Evolutionary conservation across 331 rosid species (phyloP).

Genomic region (Arachis monticola): DNA sequence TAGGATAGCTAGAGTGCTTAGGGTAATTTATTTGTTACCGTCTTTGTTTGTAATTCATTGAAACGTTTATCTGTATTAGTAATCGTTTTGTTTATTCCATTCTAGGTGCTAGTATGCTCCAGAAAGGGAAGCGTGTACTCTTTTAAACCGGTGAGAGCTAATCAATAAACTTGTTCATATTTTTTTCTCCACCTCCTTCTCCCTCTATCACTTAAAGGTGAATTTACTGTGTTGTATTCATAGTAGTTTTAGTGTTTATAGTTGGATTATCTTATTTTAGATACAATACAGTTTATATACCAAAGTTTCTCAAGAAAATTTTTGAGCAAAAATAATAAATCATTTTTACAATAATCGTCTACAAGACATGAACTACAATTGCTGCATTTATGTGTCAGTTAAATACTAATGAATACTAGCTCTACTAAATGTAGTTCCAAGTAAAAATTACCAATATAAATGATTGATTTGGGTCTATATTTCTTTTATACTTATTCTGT

Average conservation of each 20-base stretch:
- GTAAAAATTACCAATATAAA: constrained; percentile 1
- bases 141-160: constrained; percentile 59
- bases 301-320: no score
- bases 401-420: not conserved
- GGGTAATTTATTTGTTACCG: not conserved
- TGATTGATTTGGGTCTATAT: constrained; percentile 10
- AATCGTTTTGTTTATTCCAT: constrained; percentile 32
- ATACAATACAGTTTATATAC: no score
- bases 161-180: not conserved
- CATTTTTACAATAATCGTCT: no score
- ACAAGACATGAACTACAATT: no score
- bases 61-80: not conserved
- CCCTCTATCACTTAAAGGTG: not conserved
- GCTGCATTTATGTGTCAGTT: not conserved
- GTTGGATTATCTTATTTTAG: not conserved
- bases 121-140: constrained; percentile 81
- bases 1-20: constrained; percentile 4
- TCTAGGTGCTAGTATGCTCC: constrained; percentile 78
- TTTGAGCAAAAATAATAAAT: no score
- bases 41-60: not conserved
- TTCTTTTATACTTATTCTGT: constrained; percentile 24
- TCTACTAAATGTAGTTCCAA: not conserved
- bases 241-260: constrained; percentile 2
- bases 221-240: constrained; percentile 15
- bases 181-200: not conserved